Evolutionary conservation across 139 green algal species (phyloP).

Genomic region (Raphidocelis subcapitata): DNA sequence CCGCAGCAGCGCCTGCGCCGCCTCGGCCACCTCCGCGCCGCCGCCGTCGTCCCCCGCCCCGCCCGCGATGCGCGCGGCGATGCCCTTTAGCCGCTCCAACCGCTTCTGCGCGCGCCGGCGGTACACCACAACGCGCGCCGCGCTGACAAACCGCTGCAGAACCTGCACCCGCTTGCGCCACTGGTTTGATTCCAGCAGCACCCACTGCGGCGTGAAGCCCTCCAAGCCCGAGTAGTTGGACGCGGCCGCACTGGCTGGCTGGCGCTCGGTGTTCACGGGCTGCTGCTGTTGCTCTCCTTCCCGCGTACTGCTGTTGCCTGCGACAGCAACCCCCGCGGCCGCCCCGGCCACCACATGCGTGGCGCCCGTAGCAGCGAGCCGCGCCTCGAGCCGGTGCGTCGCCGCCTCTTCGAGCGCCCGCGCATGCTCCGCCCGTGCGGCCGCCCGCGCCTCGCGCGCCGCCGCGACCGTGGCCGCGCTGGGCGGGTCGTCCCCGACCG

Average conservation of each 20-base stretch:
- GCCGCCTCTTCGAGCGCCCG: slow-evolving; percentile 10
- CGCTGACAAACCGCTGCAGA: slow-evolving; percentile 44
- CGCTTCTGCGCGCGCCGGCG: slow-evolving; percentile 27
- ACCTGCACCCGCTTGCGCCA: slow-evolving; percentile 50
- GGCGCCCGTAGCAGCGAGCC: no score
- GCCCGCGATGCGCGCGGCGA: no score
- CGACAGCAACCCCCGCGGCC: no score
- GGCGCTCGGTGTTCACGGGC: slow-evolving; percentile 22
- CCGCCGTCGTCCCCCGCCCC: slow-evolving; percentile 11
- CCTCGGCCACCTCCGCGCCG: no score
- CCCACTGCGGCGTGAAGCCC: slow-evolving; percentile 42
- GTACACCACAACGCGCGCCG: slow-evolving; percentile 45
- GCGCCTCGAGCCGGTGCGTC: slow-evolving; percentile 3
- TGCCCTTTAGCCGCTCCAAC: slow-evolving; percentile 40
- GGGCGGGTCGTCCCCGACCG: slow-evolving; percentile 3
- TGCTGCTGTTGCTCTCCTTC: slow-evolving; percentile 32
- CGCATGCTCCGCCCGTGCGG: neutral
- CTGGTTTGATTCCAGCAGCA: slow-evolving; percentile 46
- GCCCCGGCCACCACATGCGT: no score
- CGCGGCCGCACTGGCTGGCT: neutral
- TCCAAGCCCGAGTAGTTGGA: slow-evolving; percentile 1
- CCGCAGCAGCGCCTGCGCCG: no score
- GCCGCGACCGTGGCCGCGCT: neutral
- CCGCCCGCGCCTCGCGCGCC: neutral
- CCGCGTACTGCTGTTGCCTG: neutral